Conservation (phyloP, 352 stramenopile species). For the Globisporangium echinulatum region DNA sequence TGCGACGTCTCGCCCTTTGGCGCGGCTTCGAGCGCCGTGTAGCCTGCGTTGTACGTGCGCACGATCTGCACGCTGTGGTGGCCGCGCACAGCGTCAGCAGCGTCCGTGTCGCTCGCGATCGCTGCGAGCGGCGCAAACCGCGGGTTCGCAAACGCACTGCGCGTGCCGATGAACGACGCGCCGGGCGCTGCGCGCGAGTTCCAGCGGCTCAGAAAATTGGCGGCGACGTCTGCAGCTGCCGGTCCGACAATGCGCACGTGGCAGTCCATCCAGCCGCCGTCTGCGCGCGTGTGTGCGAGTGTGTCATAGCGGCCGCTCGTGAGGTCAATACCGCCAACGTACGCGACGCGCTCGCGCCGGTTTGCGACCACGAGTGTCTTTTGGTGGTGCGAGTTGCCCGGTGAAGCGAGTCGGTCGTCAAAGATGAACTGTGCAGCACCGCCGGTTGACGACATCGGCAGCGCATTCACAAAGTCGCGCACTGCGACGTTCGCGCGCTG, state of each 20-base stretch:
- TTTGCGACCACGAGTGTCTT: slow-evolving; percentile 59
- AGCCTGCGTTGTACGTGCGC: slow-evolving; percentile 44
- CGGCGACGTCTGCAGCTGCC: slow-evolving; percentile 45
- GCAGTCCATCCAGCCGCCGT: slow-evolving; percentile 59
- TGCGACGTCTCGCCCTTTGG: slow-evolving; percentile 45
- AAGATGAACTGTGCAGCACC: slow-evolving; percentile 27
- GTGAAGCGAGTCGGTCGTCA: slow-evolving; percentile 52
- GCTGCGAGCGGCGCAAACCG: slow-evolving; percentile 1
- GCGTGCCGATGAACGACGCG: slow-evolving; percentile 20
- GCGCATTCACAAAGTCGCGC: slow-evolving; percentile 18
- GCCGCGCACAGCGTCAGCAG: not conserved
- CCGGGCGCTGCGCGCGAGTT: slow-evolving; percentile 26
- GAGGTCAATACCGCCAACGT: slow-evolving; percentile 50
- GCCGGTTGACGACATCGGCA: slow-evolving; percentile 9
- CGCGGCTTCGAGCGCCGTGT: not conserved
- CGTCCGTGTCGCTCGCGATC: not conserved
- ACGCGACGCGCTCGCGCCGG: slow-evolving; percentile 21
- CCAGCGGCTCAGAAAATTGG: slow-evolving; percentile 63
- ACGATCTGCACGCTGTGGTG: slow-evolving; percentile 33
- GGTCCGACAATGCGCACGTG: slow-evolving; percentile 36
- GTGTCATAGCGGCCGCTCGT: slow-evolving; percentile 60
- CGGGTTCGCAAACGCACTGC: slow-evolving; percentile 50
- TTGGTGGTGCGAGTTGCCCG: slow-evolving; percentile 58
- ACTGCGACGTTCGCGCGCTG: not conserved
- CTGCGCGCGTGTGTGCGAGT: slow-evolving; percentile 25